A percentile compares a stretch with the other conserved stretches of the same genome.
Evolutionary conservation across 2,329 filamentous ascomycete genomes (phyloP).

Genomic region (Pezicula neosporulosa): DNA sequence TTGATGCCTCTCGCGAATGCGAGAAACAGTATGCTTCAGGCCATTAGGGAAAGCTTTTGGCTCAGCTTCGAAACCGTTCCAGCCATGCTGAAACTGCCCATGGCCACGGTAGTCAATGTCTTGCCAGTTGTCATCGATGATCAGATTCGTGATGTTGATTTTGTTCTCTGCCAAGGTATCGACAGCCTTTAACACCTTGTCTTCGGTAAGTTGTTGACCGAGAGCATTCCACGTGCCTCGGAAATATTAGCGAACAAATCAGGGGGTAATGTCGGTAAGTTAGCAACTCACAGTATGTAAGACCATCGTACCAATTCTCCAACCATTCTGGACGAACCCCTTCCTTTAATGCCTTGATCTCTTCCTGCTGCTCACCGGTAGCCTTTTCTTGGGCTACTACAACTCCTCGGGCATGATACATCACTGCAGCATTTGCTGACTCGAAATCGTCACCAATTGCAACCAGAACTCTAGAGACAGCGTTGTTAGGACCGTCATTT

Average conservation of each 20-base stretch:
- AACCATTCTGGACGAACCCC: constrained; percentile 64
- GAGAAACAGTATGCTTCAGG: constrained; percentile 65
- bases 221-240: constrained; percentile 87
- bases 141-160: constrained; percentile 79
- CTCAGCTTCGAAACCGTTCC: constrained; percentile 85
- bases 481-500: constrained; percentile 61
- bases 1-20: constrained; percentile 66
- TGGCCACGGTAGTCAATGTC: constrained; percentile 55
- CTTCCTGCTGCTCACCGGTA: constrained; percentile 39
- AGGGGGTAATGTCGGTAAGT: background rate
- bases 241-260: background rate
- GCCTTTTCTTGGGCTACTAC: constrained; percentile 43
- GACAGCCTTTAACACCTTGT: constrained; percentile 74
- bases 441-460: constrained; percentile 73
- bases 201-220: constrained; percentile 76
- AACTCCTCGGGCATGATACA: constrained; percentile 80
- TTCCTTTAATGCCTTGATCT: constrained; percentile 42
- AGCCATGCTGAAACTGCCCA: constrained; percentile 57
- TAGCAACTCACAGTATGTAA: constrained; percentile 68
- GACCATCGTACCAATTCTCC: constrained; percentile 85
- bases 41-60: constrained; percentile 75
- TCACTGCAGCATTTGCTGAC: constrained; percentile 70
- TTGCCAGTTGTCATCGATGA: constrained; percentile 98
- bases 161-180: constrained; percentile 65
- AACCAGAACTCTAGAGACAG: constrained; percentile 61